Percentiles rank a stretch among this genome's conserved stretches.
These are phyloP conservation scores for Angomonas ambiguus DNA, from an alignment of 208 protist species.

Conservation along the genomic window DNA sequence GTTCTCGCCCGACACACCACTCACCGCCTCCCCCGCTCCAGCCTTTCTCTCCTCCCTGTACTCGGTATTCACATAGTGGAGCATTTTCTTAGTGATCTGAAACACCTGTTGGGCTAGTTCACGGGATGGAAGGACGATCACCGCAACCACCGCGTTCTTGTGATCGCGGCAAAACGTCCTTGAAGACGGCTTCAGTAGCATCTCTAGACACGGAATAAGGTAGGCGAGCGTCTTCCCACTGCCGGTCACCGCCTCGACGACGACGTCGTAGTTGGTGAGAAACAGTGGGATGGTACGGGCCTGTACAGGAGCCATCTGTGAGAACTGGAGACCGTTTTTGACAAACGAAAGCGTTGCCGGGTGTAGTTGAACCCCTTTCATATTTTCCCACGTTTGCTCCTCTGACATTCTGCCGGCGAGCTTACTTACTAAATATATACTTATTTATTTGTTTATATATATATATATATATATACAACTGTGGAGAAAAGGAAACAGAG, in stretches of 20 bases:
- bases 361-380: slow-evolving; percentile 72
- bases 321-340: slow-evolving; percentile 61
- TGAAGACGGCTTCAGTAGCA: slow-evolving; percentile 62
- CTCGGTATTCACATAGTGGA: slow-evolving; percentile 54
- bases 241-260: slow-evolving; percentile 92
- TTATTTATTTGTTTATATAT: slow-evolving; percentile 6
- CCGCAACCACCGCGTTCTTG: slow-evolving; percentile 72
- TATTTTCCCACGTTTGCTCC: slow-evolving; percentile 61
- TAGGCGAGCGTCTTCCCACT: slow-evolving; percentile 95
- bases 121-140: slow-evolving; percentile 90
- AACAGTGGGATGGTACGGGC: slow-evolving; percentile 88
- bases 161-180: slow-evolving; percentile 38
- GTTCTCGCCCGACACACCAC: not conserved
- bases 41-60: no score
- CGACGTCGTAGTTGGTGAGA: slow-evolving; percentile 88
- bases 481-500: not conserved
- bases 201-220: slow-evolving; percentile 86
- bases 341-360: slow-evolving; percentile 64
- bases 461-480: not conserved
- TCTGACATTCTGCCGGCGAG: not conserved
- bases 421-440: not conserved
- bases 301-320: slow-evolving; percentile 90
- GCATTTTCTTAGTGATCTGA: slow-evolving; percentile 65
- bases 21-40: slow-evolving; percentile 14
- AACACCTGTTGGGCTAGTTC: slow-evolving; percentile 95